Percentiles rank a stretch among this genome's conserved stretches.
These are phyloP conservation scores for rapeseed (Brassica napus) DNA, from an alignment of 345 rosid genomes.

Conservation along the genomic window Da-Ae NC_063452.1:18547501-18548000, in stretches of 20 bases:
- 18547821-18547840: slow-evolving; percentile 79
- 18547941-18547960: slow-evolving; percentile 56
- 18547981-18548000: background rate
- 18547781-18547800: slow-evolving; percentile 92
- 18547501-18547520: too few relatives aligned
- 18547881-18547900: slow-evolving; percentile 74
- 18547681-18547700: slow-evolving; percentile 46
- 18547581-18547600: too few relatives aligned
- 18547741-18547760: slow-evolving; percentile 87
- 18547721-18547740: slow-evolving; percentile 89
- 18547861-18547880: slow-evolving; percentile 87
- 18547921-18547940: slow-evolving; percentile 75
- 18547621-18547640: too few relatives aligned
- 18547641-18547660: too few relatives aligned
- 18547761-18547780: slow-evolving; percentile 95
- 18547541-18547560: too few relatives aligned
- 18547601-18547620: too few relatives aligned
- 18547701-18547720: slow-evolving; percentile 72
- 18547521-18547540: too few relatives aligned
- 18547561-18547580: too few relatives aligned
- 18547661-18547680: too few relatives aligned
- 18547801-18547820: slow-evolving; percentile 83
- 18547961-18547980: background rate
- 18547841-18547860: slow-evolving; percentile 95
- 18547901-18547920: slow-evolving; percentile 89